Conservation (phyloP, 805 yeast species). For the Suhomyces prunicola region DNA sequence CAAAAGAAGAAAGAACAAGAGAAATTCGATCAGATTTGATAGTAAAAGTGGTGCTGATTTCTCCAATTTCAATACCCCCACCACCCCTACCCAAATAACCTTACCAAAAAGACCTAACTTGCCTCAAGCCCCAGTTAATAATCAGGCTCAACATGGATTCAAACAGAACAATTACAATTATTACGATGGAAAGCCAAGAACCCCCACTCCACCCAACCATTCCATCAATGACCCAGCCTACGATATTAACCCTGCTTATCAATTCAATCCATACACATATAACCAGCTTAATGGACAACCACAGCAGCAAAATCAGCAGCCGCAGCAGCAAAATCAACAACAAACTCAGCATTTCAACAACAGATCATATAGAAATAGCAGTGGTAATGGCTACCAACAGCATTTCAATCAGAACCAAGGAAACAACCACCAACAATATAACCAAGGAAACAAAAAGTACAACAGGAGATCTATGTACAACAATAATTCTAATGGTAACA, state of each 20-base stretch:
- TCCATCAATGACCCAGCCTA: constrained; percentile 5
- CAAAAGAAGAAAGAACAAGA: constrained; percentile 31
- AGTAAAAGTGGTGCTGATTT: constrained; percentile 20
- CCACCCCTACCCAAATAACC: constrained; percentile 15
- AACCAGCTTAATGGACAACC: neutral
- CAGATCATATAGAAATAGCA: constrained; percentile 6
- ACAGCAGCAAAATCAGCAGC: neutral
- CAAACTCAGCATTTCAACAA: constrained; percentile 5
- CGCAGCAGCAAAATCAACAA: constrained; percentile 4
- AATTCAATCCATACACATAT: constrained; percentile 4
- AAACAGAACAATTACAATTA: neutral
- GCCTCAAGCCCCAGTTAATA: neutral
- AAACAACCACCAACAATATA: constrained; percentile 2
- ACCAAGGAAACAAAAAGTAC: constrained; percentile 13
- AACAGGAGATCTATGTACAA: constrained; percentile 32
- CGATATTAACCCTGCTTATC: constrained; percentile 9
- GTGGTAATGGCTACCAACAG: constrained; percentile 1
- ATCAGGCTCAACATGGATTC: constrained; percentile 5
- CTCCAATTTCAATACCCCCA: constrained; percentile 14
- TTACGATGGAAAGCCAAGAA: constrained; percentile 14
- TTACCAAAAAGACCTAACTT: constrained; percentile 18
- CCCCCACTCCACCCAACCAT: constrained; percentile 26
- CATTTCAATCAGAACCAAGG: constrained; percentile 4
- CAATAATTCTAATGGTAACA: constrained; percentile 4
- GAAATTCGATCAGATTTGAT: constrained; percentile 32